Conservation (phyloP, 352 stramenopile genomes). For the Globisporangium irregulare region DNA sequence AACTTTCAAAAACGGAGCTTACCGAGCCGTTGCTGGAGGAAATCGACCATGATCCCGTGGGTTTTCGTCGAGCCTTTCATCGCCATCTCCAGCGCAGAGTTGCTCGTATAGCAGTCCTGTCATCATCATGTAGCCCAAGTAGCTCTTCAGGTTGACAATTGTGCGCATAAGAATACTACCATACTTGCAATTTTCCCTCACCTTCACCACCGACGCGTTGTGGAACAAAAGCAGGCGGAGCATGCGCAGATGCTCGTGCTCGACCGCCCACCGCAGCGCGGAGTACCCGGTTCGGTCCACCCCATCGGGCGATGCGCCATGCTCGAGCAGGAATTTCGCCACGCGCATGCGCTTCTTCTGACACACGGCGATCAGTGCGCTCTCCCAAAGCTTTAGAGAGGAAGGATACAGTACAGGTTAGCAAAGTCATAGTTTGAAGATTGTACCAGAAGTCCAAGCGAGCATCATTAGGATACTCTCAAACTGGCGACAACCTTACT, state of each 20-base stretch:
- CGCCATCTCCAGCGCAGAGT: constrained; percentile 48
- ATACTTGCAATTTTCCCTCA: neutral
- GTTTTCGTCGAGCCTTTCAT: constrained; percentile 25
- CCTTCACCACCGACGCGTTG: constrained; percentile 41
- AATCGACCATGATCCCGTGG: constrained; percentile 35
- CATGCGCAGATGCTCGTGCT: constrained; percentile 32
- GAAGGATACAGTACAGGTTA: neutral
- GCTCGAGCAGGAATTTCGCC: constrained; percentile 41
- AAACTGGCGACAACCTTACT: constrained; percentile 16
- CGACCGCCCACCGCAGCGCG: constrained; percentile 46
- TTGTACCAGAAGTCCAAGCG: neutral
- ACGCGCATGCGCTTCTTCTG: constrained; percentile 38
- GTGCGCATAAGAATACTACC: too few species aligned
- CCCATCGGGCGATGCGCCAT: constrained; percentile 33
- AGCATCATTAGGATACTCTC: neutral
- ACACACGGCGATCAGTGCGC: constrained; percentile 45
- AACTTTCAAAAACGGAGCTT: neutral
- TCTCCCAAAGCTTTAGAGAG: constrained; percentile 38
- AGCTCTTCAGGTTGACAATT: neutral
- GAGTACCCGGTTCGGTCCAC: constrained; percentile 48
- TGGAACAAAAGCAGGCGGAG: constrained; percentile 36
- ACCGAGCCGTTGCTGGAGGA: constrained; percentile 47
- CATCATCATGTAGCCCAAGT: neutral
- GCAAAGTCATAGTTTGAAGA: neutral
- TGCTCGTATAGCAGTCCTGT: constrained; percentile 42